Evolutionary conservation across 257 asterid species (phyloP).

Genomic region (Misopates orontium): DNA sequence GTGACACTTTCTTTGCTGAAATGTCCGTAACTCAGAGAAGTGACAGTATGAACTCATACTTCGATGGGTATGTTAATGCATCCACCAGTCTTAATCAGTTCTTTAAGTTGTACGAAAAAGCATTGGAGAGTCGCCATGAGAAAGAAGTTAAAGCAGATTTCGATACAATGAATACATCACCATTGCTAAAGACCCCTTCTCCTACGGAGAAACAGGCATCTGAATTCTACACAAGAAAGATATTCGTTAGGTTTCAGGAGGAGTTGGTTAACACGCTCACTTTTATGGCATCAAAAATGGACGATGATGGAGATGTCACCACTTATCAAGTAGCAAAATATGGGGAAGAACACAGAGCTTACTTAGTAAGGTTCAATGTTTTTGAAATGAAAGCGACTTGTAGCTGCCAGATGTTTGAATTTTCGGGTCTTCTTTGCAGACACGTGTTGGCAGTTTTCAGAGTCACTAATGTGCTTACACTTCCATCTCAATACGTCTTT

Average conservation of each 20-base stretch:
- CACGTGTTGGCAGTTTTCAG: slow-evolving; percentile 88
- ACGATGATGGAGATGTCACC: slow-evolving; percentile 77
- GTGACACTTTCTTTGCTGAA: slow-evolving; percentile 88
- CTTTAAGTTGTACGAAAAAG: slow-evolving; percentile 87
- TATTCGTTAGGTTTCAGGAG: slow-evolving; percentile 86
- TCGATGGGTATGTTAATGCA: slow-evolving; percentile 95
- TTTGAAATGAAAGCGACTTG: slow-evolving; percentile 88
- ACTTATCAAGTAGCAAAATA: slow-evolving; percentile 75
- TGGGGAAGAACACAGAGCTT: slow-evolving; percentile 80
- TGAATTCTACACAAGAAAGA: slow-evolving; percentile 77
- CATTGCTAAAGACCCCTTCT: slow-evolving; percentile 84
- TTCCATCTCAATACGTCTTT: slow-evolving; percentile 78
- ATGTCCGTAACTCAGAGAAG: slow-evolving; percentile 85
- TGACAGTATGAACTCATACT: slow-evolving; percentile 91
- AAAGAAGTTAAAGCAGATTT: slow-evolving; percentile 97
- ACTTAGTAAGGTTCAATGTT: slow-evolving; percentile 79
- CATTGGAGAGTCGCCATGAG: slow-evolving; percentile 94
- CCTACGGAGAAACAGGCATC: slow-evolving; percentile 99
- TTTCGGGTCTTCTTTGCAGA: slow-evolving; percentile 93
- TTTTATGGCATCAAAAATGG: slow-evolving; percentile 79
- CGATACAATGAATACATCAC: slow-evolving; percentile 70
- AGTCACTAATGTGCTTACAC: slow-evolving; percentile 89
- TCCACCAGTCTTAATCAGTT: slow-evolving; percentile 86
- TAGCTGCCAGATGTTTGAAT: slow-evolving; percentile 96
- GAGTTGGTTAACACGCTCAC: slow-evolving; percentile 90